Evolutionary conservation across 306 rosid genomes (phyloP).

Genomic region (Prunus campanulata): DNA sequence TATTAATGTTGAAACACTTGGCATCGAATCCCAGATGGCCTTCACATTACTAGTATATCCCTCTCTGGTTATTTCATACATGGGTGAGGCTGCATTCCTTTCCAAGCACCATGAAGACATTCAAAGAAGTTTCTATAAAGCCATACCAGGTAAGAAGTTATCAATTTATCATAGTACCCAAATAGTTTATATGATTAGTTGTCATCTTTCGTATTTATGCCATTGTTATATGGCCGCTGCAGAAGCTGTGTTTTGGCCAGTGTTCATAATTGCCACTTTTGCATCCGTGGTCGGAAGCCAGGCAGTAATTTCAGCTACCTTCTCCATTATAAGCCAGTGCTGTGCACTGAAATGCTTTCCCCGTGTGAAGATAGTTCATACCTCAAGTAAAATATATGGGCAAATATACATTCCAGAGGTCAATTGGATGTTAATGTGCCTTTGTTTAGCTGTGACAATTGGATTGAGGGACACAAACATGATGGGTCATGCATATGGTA

Average conservation of each 20-base stretch:
- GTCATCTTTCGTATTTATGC: background rate
- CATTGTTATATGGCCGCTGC: constrained; percentile 16
- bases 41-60: constrained; percentile 70
- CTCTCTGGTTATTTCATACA: constrained; percentile 59
- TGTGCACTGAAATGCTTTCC: constrained; percentile 72
- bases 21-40: constrained; percentile 59
- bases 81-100: constrained; percentile 88
- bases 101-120: constrained; percentile 67
- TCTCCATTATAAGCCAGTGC: constrained; percentile 68
- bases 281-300: constrained; percentile 70
- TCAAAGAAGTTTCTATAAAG: constrained; percentile 67
- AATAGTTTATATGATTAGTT: background rate
- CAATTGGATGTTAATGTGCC: constrained; percentile 78
- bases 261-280: constrained; percentile 63
- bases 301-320: constrained; percentile 72
- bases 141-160: constrained; percentile 63
- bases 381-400: constrained; percentile 64
- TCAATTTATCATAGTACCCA: constrained; percentile 9
- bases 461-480: constrained; percentile 62
- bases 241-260: constrained; percentile 80
- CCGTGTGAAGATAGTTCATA: constrained; percentile 53
- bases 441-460: constrained; percentile 58
- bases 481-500: constrained; percentile 80
- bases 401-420: constrained; percentile 77
- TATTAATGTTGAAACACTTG: background rate